Percentiles rank a stretch among this genome's conserved stretches.
phyloP scores from a whole-genome alignment of 2,329 filamentous ascomycete species.

The Colletotrichum sp. region DNA sequence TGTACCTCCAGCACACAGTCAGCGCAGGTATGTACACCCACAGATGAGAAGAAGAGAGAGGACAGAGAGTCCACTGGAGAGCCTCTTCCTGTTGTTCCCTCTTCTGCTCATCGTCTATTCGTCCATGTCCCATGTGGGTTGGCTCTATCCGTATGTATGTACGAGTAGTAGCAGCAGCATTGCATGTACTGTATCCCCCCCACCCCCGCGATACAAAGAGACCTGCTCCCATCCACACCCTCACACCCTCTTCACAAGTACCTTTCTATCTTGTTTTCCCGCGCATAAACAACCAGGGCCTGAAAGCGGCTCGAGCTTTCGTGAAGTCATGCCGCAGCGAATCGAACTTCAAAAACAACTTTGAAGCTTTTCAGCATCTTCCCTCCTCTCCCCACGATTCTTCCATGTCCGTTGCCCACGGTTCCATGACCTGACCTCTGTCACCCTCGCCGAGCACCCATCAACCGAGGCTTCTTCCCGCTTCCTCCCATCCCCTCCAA shows the following conservation, averaged over 20 bases:
- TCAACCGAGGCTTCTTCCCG: background rate
- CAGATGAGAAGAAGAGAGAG: background rate
- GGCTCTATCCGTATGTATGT: background rate
- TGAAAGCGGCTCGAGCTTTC: constrained; percentile 19
- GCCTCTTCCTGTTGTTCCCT: background rate
- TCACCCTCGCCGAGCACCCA: background rate
- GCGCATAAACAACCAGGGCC: constrained; percentile 4
- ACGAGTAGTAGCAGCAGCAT: background rate
- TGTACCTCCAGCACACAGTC: background rate
- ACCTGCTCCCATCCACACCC: background rate
- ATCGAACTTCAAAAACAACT: background rate
- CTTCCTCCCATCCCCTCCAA: background rate
- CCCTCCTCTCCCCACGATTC: background rate
- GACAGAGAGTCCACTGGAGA: background rate
- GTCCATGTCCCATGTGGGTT: background rate
- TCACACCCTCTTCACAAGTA: background rate
- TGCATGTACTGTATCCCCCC: background rate
- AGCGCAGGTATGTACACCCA: background rate
- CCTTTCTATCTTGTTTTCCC: background rate
- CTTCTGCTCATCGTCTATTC: background rate
- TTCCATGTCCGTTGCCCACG: background rate
- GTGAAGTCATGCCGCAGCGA: constrained; percentile 9
- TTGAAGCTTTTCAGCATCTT: constrained; percentile 8
- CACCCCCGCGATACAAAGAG: constrained; percentile 14
- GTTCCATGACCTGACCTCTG: background rate